phyloP scores from a whole-genome alignment of 169 alveolate genomes.

The Eimeria maxima region DNA sequence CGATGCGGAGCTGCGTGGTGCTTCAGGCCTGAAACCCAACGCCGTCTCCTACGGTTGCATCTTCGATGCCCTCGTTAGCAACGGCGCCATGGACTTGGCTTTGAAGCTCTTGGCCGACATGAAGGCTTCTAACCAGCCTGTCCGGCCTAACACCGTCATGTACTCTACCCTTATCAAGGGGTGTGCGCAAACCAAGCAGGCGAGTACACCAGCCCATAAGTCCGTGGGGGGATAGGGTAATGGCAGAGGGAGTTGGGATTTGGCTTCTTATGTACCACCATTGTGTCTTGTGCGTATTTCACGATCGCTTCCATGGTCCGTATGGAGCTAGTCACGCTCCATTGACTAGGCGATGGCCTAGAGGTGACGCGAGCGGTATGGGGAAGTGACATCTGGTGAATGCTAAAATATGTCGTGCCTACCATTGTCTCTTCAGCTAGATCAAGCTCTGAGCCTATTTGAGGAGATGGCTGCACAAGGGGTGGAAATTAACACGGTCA shows the following conservation, averaged over 20 bases:
- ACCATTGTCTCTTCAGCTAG: constrained; percentile 75
- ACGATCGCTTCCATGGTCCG: not conserved
- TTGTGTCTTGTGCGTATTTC: not conserved
- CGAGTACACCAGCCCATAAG: constrained; percentile 46
- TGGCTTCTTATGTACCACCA: not conserved
- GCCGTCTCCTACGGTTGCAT: constrained; percentile 95
- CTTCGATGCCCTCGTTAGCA: constrained; percentile 96
- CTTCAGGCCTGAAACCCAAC: constrained; percentile 86
- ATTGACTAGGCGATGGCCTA: not conserved
- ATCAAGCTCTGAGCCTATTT: constrained; percentile 91
- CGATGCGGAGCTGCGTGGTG: not conserved
- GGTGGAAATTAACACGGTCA: constrained; percentile 96
- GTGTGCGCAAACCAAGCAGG: constrained; percentile 92
- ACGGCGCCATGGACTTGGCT: constrained; percentile 94
- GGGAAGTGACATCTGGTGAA: not conserved
- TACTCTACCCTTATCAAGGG: constrained; percentile 96
- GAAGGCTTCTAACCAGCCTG: constrained; percentile 88
- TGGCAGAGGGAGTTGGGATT: too few relatives aligned
- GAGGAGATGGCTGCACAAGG: constrained; percentile 90
- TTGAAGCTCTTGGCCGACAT: constrained; percentile 92
- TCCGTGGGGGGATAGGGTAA: not conserved
- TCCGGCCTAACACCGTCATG: constrained; percentile 94
- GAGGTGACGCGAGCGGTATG: not conserved
- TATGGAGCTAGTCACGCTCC: not conserved
- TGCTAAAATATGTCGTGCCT: not conserved